Evolutionary conservation across 306 rosid genomes (phyloP).

Genomic region (Datisca glomerata): DNA sequence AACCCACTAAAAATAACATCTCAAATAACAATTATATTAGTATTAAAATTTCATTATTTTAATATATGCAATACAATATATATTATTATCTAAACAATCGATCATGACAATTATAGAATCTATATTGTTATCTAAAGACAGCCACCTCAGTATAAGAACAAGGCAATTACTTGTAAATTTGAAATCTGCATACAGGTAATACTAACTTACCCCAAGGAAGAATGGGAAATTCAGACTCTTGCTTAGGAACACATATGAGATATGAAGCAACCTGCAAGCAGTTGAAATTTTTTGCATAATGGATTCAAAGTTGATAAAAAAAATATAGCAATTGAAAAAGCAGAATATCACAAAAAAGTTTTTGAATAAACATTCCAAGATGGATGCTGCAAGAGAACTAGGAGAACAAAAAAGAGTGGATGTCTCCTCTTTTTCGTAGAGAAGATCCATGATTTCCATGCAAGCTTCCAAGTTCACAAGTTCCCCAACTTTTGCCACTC

Average conservation of each 20-base stretch:
- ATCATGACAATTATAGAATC: no score
- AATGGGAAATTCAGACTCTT: slow-evolving; percentile 69
- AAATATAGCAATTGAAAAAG: neutral
- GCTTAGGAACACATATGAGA: slow-evolving; percentile 62
- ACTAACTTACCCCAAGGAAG: slow-evolving; percentile 90
- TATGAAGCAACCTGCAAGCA: slow-evolving; percentile 58
- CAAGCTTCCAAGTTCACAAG: slow-evolving; percentile 63
- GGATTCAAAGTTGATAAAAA: neutral
- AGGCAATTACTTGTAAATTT: no score
- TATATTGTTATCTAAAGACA: no score
- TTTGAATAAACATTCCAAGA: slow-evolving; percentile 35
- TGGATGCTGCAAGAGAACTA: slow-evolving; percentile 57
- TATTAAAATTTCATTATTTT: no score
- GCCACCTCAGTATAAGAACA: no score
- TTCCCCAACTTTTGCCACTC: slow-evolving; percentile 69
- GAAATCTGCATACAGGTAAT: no score
- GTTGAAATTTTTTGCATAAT: neutral
- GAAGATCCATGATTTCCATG: slow-evolving; percentile 80
- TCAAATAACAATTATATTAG: no score
- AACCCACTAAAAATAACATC: no score
- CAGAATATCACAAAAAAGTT: neutral
- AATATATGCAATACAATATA: no score
- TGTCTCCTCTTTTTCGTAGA: slow-evolving; percentile 70
- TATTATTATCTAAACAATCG: no score
- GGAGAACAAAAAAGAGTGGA: slow-evolving; percentile 38